Conservation (phyloP, 495 filamentous ascomycete genomes). For the Amniculicola lignicola region DNA sequence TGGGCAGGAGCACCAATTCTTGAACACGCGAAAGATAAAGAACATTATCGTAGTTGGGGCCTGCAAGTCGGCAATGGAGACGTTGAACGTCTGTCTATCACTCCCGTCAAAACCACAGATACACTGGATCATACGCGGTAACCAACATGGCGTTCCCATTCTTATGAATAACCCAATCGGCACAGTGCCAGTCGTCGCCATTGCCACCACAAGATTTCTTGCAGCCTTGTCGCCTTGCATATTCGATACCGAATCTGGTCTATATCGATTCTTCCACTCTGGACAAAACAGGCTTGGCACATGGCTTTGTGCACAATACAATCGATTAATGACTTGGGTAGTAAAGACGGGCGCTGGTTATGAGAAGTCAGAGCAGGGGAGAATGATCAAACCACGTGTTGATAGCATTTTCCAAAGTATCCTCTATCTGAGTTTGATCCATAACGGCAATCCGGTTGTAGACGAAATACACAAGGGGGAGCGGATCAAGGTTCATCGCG, state of each 20-base stretch:
- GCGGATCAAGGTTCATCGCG: slow-evolving; percentile 2
- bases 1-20: neutral
- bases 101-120: slow-evolving; percentile 1
- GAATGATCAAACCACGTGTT: slow-evolving; percentile 5
- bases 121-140: slow-evolving; percentile 13
- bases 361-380: slow-evolving; percentile 8
- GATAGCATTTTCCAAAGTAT: slow-evolving; percentile 1
- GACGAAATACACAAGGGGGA: slow-evolving; percentile 14
- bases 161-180: slow-evolving; percentile 2
- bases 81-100: slow-evolving; percentile 9
- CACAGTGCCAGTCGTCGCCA: neutral
- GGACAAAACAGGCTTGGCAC: slow-evolving; percentile 1
- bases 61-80: slow-evolving; percentile 15
- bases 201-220: neutral
- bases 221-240: slow-evolving; percentile 2
- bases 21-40: neutral
- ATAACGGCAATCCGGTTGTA: slow-evolving; percentile 16
- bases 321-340: slow-evolving; percentile 6
- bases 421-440: slow-evolving; percentile 3
- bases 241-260: neutral
- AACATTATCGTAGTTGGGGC: slow-evolving; percentile 7
- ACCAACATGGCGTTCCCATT: slow-evolving; percentile 8
- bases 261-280: slow-evolving; percentile 9
- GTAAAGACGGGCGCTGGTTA: slow-evolving; percentile 1
- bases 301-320: neutral